Evolutionary conservation across 1,284 basidiomycete species (phyloP).

Genomic region (Ceratobasidium sp.): DNA sequence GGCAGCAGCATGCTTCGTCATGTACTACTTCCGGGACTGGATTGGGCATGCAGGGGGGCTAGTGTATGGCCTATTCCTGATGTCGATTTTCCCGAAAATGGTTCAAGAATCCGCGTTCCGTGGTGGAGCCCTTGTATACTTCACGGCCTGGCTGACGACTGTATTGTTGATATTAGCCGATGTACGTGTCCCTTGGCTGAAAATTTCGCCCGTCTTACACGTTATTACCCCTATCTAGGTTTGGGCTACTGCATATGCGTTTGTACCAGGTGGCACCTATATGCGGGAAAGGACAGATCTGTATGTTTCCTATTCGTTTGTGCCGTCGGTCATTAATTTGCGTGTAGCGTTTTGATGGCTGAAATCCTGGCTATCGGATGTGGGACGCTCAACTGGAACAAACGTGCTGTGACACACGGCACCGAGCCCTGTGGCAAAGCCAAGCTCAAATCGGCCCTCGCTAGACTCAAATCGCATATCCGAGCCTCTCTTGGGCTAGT

Average conservation of each 20-base stretch:
- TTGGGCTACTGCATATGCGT: constrained; percentile 93
- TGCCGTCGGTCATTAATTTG: background rate
- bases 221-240: constrained; percentile 51
- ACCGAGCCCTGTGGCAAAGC: background rate
- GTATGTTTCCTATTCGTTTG: constrained; percentile 56
- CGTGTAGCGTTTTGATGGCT: constrained; percentile 61
- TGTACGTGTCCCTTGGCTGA: constrained; percentile 49
- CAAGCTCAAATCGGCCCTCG: background rate
- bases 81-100: constrained; percentile 70
- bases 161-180: constrained; percentile 74
- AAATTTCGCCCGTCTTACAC: background rate
- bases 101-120: constrained; percentile 56
- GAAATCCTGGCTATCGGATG: constrained; percentile 59
- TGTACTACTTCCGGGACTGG: constrained; percentile 37
- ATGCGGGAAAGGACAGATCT: constrained; percentile 85
- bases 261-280: constrained; percentile 84
- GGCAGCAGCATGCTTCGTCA: constrained; percentile 62
- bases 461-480: constrained; percentile 37
- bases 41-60: constrained; percentile 27
- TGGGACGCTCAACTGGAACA: constrained; percentile 29
- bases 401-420: background rate
- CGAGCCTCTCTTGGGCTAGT: constrained; percentile 58
- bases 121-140: constrained; percentile 58
- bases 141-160: constrained; percentile 70
- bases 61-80: constrained; percentile 63